Conservation (phyloP, 139 green algal genomes). For the Tetradesmus obliquus region DNA sequence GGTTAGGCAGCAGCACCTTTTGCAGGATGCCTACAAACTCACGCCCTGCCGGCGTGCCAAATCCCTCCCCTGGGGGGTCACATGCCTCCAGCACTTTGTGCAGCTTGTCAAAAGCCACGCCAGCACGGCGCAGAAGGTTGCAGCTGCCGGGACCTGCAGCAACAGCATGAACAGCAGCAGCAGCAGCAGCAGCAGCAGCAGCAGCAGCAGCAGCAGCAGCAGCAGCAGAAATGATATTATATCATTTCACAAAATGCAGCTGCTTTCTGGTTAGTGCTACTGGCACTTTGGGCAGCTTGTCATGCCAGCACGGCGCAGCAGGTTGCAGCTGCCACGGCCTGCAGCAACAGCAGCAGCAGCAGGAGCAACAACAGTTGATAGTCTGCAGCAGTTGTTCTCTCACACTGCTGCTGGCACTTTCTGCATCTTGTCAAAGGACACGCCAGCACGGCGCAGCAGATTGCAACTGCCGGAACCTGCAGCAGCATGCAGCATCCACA, state of each 20-base stretch:
- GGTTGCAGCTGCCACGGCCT: background rate
- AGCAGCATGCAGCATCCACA: background rate
- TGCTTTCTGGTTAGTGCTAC: background rate
- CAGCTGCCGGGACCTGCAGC: constrained; percentile 17
- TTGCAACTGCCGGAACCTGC: constrained; percentile 5
- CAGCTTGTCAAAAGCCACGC: constrained; percentile 36
- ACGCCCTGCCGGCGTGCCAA: background rate
- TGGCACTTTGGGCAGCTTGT: no score
- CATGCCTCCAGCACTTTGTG: constrained; percentile 1
- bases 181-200: background rate
- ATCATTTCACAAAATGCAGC: background rate
- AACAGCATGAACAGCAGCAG: background rate
- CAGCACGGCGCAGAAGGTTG: constrained; percentile 24
- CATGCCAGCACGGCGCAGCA: no score
- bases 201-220: background rate
- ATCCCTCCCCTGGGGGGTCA: background rate
- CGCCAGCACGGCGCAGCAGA: constrained; percentile 12
- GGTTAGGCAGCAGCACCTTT: constrained; percentile 15
- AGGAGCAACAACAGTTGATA: background rate
- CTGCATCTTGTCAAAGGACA: constrained; percentile 33
- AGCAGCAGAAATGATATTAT: background rate
- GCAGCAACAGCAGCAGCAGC: background rate
- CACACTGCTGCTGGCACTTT: background rate
- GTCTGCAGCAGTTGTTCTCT: no score
- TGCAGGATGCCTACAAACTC: constrained; percentile 1